These are phyloP conservation scores for Piper betle DNA, from an alignment of 164 flowering plant species.

Conservation along the genomic window DNA sequence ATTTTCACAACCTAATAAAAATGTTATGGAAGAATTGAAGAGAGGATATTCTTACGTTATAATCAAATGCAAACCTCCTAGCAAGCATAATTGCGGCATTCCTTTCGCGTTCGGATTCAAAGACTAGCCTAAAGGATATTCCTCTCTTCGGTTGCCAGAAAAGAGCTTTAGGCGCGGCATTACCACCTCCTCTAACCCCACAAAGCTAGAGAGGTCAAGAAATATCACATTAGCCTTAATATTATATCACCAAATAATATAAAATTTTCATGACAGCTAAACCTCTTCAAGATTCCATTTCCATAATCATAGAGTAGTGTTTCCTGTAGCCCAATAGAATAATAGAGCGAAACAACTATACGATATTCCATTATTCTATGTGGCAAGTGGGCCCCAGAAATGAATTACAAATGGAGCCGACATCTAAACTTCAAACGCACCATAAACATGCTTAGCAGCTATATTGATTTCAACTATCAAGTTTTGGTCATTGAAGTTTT, in stretches of 20 bases:
- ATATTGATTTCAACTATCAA: no score
- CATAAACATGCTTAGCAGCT: background rate
- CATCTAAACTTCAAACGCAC: no score
- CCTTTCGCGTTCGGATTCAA: slow-evolving; percentile 82
- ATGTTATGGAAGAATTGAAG: background rate
- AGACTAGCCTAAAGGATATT: slow-evolving; percentile 63
- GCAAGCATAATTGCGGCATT: slow-evolving; percentile 91
- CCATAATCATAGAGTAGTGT: background rate
- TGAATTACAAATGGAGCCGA: no score
- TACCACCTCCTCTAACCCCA: slow-evolving; percentile 94
- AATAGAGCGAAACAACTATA: background rate
- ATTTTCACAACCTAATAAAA: no score
- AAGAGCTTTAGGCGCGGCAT: slow-evolving; percentile 84
- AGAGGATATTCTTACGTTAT: slow-evolving; percentile 53
- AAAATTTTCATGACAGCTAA: background rate
- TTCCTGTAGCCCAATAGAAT: background rate
- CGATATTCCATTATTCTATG: no score
- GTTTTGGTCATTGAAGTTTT: no score
- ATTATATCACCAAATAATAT: background rate
- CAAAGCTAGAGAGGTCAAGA: slow-evolving; percentile 38
- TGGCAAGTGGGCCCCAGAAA: no score
- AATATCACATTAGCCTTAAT: background rate
- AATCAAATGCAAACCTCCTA: slow-evolving; percentile 75
- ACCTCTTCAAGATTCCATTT: background rate
- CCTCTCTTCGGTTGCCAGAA: slow-evolving; percentile 87